Conservation (phyloP, 805 yeast species). For the Cyberlindnera mrakii region DNA sequence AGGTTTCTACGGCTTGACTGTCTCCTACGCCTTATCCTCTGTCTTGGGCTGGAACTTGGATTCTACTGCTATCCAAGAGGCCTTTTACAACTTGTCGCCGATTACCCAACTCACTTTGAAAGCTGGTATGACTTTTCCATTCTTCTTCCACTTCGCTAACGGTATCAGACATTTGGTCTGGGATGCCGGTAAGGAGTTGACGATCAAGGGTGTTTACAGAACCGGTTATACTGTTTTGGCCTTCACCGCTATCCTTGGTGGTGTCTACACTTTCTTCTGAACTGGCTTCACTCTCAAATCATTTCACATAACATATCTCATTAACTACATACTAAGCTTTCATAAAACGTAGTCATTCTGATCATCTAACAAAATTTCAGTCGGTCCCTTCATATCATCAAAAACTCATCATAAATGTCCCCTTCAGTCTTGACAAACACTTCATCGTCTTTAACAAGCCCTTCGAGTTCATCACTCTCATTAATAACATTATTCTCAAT, state of each 20-base stretch:
- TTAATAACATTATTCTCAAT: constrained; percentile 6
- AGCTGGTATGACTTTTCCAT: constrained; percentile 70
- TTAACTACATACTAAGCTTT: not conserved
- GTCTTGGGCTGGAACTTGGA: constrained; percentile 45
- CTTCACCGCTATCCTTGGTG: constrained; percentile 47
- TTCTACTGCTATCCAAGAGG: constrained; percentile 28
- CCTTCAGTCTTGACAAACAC: constrained; percentile 1
- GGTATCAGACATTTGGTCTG: constrained; percentile 92
- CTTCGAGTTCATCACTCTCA: constrained; percentile 8
- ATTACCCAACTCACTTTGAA: constrained; percentile 58
- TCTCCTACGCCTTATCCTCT: constrained; percentile 67
- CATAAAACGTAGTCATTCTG: not conserved
- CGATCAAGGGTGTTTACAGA: constrained; percentile 82
- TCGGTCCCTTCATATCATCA: constrained; percentile 7
- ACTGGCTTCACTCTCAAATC: constrained; percentile 1
- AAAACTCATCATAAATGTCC: constrained; percentile 13
- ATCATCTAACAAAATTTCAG: not conserved
- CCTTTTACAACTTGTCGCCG: constrained; percentile 52
- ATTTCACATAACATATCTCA: not conserved
- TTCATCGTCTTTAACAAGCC: constrained; percentile 1
- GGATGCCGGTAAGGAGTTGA: constrained; percentile 82
- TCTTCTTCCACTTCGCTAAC: constrained; percentile 79
- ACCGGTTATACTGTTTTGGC: constrained; percentile 86
- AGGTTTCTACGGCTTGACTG: constrained; percentile 72
- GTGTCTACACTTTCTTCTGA: constrained; percentile 31